Conservation (phyloP, 768 basidiomycete species). For the Butyriboletus loyo region DNA sequence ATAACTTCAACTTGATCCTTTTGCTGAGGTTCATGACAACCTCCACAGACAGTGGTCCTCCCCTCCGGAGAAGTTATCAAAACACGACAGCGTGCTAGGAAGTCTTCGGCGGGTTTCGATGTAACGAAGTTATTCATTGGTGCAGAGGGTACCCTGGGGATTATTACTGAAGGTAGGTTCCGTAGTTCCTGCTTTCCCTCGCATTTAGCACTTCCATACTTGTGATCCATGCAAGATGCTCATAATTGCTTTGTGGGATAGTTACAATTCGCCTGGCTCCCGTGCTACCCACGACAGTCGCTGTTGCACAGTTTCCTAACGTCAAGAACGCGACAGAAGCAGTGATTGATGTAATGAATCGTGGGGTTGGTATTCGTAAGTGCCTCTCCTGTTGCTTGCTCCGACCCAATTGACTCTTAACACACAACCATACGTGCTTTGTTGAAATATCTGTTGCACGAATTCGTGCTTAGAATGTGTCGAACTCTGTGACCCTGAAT, state of each 20-base stretch:
- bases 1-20: neutral
- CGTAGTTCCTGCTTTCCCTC: neutral
- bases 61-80: constrained; percentile 90
- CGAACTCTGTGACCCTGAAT: constrained; percentile 72
- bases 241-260: constrained; percentile 21
- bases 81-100: constrained; percentile 73
- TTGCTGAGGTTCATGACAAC: neutral
- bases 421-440: neutral
- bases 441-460: neutral
- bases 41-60: constrained; percentile 74
- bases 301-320: constrained; percentile 76
- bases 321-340: constrained; percentile 74
- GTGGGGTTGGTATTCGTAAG: constrained; percentile 75
- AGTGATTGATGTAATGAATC: constrained; percentile 66
- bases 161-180: constrained; percentile 74
- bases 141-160: constrained; percentile 78
- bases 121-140: constrained; percentile 84
- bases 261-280: constrained; percentile 83
- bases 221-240: neutral
- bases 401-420: neutral
- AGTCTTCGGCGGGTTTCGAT: constrained; percentile 88
- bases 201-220: neutral
- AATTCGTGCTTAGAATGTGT: constrained; percentile 61
- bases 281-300: constrained; percentile 76
- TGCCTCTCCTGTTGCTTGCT: constrained; percentile 4